These are phyloP conservation scores for Biscutella laevigata DNA, from an alignment of 441 rosid species.

Conservation along the genomic window DNA sequence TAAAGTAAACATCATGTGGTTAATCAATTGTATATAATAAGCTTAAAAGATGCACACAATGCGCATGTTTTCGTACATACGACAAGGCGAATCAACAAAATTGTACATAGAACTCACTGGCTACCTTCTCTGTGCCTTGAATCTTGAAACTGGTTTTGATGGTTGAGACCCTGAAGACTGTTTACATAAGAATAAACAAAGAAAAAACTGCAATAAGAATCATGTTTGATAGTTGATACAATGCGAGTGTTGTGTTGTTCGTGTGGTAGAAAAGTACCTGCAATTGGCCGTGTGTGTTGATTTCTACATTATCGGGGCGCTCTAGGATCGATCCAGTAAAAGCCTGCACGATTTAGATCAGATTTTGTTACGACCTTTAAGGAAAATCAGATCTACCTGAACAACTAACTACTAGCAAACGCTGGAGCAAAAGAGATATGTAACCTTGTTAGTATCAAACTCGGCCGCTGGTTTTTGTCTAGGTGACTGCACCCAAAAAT, in stretches of 20 bases:
- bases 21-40: conserved; percentile 4
- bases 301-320: conserved; percentile 29
- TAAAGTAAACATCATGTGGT: neutral
- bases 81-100: conserved; percentile 2
- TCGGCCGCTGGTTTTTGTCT: conserved; percentile 1
- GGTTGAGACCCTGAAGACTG: conserved; percentile 43
- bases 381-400: neutral
- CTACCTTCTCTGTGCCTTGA: conserved; percentile 55
- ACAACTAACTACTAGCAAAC: neutral
- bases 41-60: conserved; percentile 3
- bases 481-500: conserved; percentile 16
- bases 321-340: conserved; percentile 68
- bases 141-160: conserved; percentile 70
- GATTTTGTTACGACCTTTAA: neutral
- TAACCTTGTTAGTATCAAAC: conserved; percentile 20
- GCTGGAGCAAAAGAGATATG: neutral
- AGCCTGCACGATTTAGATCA: conserved; percentile 36
- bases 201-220: conserved; percentile 1
- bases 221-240: neutral
- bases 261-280: conserved; percentile 35
- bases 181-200: conserved; percentile 12
- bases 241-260: neutral
- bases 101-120: neutral
- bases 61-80: conserved; percentile 6
- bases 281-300: conserved; percentile 19